phyloP scores from a whole-genome alignment of 345 rosid genomes.

The Ceriops tagal region DNA sequence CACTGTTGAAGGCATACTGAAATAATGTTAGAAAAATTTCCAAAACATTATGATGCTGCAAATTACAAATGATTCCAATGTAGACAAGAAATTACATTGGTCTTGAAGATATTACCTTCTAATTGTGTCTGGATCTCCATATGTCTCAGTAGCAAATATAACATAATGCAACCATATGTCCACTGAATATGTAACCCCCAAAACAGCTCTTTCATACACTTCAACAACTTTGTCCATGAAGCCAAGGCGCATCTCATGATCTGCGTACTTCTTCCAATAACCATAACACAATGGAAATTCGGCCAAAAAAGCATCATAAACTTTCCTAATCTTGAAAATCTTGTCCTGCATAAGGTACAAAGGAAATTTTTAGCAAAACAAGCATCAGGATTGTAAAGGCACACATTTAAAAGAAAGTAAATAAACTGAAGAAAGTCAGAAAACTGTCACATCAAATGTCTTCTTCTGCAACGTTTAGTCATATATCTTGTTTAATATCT shows the following conservation, averaged over 20 bases:
- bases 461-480: too few species aligned
- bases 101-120: slow-evolving; percentile 61
- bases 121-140: slow-evolving; percentile 91
- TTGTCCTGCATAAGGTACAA: slow-evolving; percentile 54
- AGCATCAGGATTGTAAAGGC: background rate
- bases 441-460: too few species aligned
- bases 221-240: slow-evolving; percentile 92
- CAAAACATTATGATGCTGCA: slow-evolving; percentile 33
- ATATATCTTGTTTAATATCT: too few species aligned
- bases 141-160: slow-evolving; percentile 67
- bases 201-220: slow-evolving; percentile 92
- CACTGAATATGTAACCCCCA: slow-evolving; percentile 92
- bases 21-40: slow-evolving; percentile 57
- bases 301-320: slow-evolving; percentile 85
- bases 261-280: slow-evolving; percentile 98
- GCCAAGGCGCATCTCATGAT: slow-evolving; percentile 85
- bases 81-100: slow-evolving; percentile 24
- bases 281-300: slow-evolving; percentile 98
- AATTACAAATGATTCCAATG: slow-evolving; percentile 28
- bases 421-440: background rate
- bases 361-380: slow-evolving; percentile 14
- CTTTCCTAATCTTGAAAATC: slow-evolving; percentile 70
- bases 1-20: slow-evolving; percentile 69
- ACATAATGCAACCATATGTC: slow-evolving; percentile 96
- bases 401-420: background rate